Evolutionary conservation across 345 rosid species (phyloP), one percentile per base, ranked within the genome.

Genomic region (Diplotaxis tenuifolia): DNA sequence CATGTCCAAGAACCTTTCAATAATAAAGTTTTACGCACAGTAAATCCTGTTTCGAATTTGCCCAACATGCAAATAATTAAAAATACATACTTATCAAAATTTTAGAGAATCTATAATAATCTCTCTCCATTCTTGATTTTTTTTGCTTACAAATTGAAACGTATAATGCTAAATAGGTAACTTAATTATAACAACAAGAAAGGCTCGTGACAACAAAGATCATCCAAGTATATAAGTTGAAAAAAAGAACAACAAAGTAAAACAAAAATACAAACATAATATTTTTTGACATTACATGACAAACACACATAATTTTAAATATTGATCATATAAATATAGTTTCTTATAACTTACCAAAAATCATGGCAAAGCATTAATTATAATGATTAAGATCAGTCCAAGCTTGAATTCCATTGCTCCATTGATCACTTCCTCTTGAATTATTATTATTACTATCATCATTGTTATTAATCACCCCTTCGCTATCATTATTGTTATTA

Each of bases 361-460:
- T 66, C 64, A 77, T 58, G 78, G 74, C 81, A 78, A 61, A 73
- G 32, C 73, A 67, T 73, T 78, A 71, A 42, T 42, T 42, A 42
- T 42, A 42, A 42, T 42, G 50, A 42, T 42, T 42, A n/a, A 42
- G 18, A 42, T 42, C 53, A 72, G 65, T 62, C 81, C 78, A 78
- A 78, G 74, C 81, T 73, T 78, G 78, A 62, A 73, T 42, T 60
- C 81, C 81, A 73, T 67, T 78, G 61, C 57, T 72, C 81, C 78
- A 78, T 62, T 53, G 47, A 73, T 23, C 58, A 9, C 70, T 49
- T 27, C 73, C 78, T 72, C 63, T 59, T 50, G 49, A 11, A 40
- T 65, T 70, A 58, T 4, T 55, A 57, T 34, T 70, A 58, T 4
- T 55, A 57, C 20, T 14, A 52, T 66, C 66, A 69, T 4, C 63